Evolutionary conservation across 2,329 filamentous ascomycete species (phyloP).

Genomic region (Cyphellophora europaea): DNA sequence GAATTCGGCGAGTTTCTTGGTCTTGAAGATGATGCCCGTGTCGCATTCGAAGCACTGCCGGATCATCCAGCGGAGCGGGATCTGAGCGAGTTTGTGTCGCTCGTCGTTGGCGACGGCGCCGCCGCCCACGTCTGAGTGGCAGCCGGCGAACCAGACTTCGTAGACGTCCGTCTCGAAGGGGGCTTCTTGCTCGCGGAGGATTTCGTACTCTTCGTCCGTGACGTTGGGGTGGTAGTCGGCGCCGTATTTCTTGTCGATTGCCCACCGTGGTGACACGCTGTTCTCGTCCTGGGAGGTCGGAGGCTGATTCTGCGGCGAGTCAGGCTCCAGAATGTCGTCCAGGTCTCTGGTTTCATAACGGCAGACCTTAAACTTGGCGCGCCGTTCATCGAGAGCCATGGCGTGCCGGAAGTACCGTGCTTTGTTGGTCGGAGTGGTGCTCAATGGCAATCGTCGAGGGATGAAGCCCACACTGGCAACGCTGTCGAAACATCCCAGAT

Average conservation of each 20-base stretch:
- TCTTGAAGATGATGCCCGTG: constrained; percentile 35
- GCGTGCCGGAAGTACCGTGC: constrained; percentile 39
- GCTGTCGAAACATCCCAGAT: constrained; percentile 48
- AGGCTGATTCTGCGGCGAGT: not conserved
- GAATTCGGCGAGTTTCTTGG: constrained; percentile 28
- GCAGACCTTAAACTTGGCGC: constrained; percentile 45
- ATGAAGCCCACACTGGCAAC: constrained; percentile 38
- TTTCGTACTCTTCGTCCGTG: constrained; percentile 8
- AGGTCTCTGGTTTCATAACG: constrained; percentile 1
- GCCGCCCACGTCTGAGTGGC: constrained; percentile 35
- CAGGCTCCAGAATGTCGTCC: not conserved
- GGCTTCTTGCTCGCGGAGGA: constrained; percentile 28
- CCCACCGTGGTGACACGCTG: not conserved
- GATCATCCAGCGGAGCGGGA: constrained; percentile 40
- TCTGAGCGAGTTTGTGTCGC: constrained; percentile 34
- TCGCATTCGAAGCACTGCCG: constrained; percentile 38
- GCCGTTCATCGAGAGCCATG: constrained; percentile 44
- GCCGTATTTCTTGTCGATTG: not conserved
- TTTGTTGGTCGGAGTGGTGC: constrained; percentile 31
- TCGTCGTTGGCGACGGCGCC: constrained; percentile 32
- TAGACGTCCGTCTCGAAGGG: constrained; percentile 29
- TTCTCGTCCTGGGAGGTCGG: constrained; percentile 3
- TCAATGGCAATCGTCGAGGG: constrained; percentile 25
- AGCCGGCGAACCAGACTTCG: constrained; percentile 40
- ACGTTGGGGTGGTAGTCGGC: constrained; percentile 2